These are phyloP conservation scores for Wallacemonas collosoma DNA, from an alignment of 208 protist species.

Conservation along the genomic window DNA sequence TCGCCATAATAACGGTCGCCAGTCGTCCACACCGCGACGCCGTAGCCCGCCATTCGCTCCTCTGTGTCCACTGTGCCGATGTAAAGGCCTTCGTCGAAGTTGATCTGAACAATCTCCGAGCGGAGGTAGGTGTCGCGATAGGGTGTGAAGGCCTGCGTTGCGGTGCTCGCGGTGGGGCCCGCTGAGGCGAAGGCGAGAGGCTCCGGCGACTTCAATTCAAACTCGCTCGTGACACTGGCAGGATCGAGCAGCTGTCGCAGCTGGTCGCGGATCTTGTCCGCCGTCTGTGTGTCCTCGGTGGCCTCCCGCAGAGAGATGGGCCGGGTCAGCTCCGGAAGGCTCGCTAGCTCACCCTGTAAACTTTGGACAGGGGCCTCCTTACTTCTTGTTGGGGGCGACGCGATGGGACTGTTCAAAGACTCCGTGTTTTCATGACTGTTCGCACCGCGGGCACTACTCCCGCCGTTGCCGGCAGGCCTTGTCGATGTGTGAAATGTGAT, in stretches of 20 bases:
- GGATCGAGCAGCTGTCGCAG: constrained; percentile 1
- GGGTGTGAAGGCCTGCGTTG: constrained; percentile 9
- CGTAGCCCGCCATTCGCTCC: constrained; percentile 75
- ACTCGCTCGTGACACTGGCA: not conserved
- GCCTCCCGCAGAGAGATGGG: not conserved
- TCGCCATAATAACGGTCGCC: constrained; percentile 84
- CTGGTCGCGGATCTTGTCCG: constrained; percentile 7
- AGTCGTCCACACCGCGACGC: constrained; percentile 73
- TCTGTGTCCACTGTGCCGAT: constrained; percentile 72
- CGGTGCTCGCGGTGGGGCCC: not conserved
- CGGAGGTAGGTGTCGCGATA: constrained; percentile 15
- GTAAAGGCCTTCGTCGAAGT: constrained; percentile 82
- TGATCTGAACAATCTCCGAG: constrained; percentile 44
- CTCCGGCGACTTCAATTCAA: not conserved
- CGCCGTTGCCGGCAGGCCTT: not conserved
- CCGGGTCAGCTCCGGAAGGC: not conserved
- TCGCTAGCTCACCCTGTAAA: not conserved
- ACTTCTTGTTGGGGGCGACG: not conserved
- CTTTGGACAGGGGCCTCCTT: constrained; percentile 6
- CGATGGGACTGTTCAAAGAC: not conserved
- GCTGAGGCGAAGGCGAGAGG: not conserved
- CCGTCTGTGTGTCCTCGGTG: not conserved
- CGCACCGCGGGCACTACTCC: not conserved
- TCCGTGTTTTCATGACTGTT: not conserved
- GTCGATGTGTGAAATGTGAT: constrained; percentile 10